Conservation (phyloP, 441 rosid genomes). For the Euphorbia celastroides region DNA sequence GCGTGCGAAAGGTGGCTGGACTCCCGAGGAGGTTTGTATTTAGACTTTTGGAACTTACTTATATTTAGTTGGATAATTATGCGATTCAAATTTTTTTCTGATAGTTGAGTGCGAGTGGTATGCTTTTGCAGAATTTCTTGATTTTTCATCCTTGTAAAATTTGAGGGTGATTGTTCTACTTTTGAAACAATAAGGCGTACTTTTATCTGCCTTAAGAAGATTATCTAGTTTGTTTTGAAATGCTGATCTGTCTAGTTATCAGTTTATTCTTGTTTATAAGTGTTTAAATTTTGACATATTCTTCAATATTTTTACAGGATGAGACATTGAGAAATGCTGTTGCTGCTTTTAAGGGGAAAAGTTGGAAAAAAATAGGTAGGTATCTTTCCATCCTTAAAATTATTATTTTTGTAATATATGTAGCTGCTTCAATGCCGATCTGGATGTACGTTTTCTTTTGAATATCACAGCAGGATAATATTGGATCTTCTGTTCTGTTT, state of each 20-base stretch:
- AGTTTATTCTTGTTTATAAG: neutral
- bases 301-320: conserved; percentile 52
- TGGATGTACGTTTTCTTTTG: neutral
- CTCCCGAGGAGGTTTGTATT: conserved; percentile 74
- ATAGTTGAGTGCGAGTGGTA: neutral
- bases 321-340: conserved; percentile 88
- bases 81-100: neutral
- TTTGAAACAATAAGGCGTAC: neutral
- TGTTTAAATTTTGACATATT: conserved; percentile 7
- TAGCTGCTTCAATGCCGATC: neutral
- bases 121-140: neutral
- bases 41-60: neutral
- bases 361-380: conserved; percentile 99
- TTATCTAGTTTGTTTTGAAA: neutral
- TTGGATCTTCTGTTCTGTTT: neutral
- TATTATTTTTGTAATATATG: neutral
- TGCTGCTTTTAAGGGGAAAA: conserved; percentile 66
- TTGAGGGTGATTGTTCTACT: neutral
- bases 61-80: neutral
- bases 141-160: neutral
- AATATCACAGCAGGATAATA: neutral
- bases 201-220: neutral
- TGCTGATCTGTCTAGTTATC: neutral
- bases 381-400: conserved; percentile 20
- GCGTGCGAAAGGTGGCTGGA: conserved; percentile 99